These are phyloP conservation scores for Fusarium sp. DNA, from an alignment of 2,329 filamentous ascomycete genomes.

Conservation along the genomic window DNA sequence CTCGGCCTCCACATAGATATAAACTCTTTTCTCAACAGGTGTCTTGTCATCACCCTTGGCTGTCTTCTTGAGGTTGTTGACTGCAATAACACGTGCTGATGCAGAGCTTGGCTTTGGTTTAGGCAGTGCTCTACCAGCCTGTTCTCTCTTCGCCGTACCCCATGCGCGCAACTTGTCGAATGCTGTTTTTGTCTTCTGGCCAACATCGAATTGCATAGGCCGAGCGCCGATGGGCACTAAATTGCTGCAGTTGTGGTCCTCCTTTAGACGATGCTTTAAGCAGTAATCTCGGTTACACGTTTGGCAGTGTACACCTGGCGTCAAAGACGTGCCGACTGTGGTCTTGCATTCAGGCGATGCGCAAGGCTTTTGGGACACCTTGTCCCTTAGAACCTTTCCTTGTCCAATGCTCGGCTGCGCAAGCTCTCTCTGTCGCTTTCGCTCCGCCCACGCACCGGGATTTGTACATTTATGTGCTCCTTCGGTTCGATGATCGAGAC, in stretches of 20 bases:
- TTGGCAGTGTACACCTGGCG: slow-evolving; percentile 77
- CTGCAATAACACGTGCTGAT: slow-evolving; percentile 73
- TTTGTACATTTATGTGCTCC: slow-evolving; percentile 77
- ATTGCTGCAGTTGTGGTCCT: slow-evolving; percentile 88
- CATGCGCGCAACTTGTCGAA: slow-evolving; percentile 83
- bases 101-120: slow-evolving; percentile 73
- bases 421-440: slow-evolving; percentile 66
- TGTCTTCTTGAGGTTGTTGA: slow-evolving; percentile 83
- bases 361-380: slow-evolving; percentile 74
- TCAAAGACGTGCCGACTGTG: slow-evolving; percentile 75
- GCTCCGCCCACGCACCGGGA: slow-evolving; percentile 72
- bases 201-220: slow-evolving; percentile 58
- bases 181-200: slow-evolving; percentile 78
- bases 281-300: slow-evolving; percentile 81
- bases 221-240: slow-evolving; percentile 70
- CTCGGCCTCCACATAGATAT: slow-evolving; percentile 90
- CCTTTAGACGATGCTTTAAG: slow-evolving; percentile 78
- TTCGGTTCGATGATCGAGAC: slow-evolving; percentile 93
- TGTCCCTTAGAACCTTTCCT: slow-evolving; percentile 66
- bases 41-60: slow-evolving; percentile 93
- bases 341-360: slow-evolving; percentile 75
- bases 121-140: slow-evolving; percentile 69
- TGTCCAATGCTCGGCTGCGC: slow-evolving; percentile 66
- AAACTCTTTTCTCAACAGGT: slow-evolving; percentile 85
- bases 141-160: slow-evolving; percentile 79